Evolutionary conservation across 2,329 filamentous ascomycete species (phyloP).

Genomic region (Calycina herbarum): DNA sequence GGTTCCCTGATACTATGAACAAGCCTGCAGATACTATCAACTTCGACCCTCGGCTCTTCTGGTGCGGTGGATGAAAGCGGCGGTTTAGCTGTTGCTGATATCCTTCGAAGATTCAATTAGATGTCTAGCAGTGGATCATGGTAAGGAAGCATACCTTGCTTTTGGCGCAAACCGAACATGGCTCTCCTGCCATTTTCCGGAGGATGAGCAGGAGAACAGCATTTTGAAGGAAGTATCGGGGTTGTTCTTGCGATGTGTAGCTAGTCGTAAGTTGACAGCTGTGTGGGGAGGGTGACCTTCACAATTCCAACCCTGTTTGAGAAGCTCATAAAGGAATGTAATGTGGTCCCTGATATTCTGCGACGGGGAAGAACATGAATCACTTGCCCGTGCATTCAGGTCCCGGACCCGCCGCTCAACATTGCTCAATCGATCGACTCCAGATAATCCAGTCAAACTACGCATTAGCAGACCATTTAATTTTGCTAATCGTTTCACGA

Average conservation of each 20-base stretch:
- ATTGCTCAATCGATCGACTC: too few relatives aligned
- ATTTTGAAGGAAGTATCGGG: not conserved
- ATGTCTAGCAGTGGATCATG: too few relatives aligned
- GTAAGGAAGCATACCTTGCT: not conserved
- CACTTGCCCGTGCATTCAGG: too few relatives aligned
- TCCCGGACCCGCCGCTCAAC: too few relatives aligned
- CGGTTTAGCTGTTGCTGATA: too few relatives aligned
- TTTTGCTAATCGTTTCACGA: not conserved
- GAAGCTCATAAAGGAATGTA: not conserved
- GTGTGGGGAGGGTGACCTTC: not conserved
- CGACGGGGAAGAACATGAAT: not conserved
- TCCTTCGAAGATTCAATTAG: too few relatives aligned
- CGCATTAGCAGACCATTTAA: too few relatives aligned
- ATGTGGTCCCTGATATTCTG: not conserved
- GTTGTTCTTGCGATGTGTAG: not conserved
- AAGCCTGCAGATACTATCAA: too few relatives aligned
- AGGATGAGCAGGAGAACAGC: not conserved
- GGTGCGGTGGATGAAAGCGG: too few relatives aligned
- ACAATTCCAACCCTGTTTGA: slow-evolving; percentile 3
- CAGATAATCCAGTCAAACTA: too few relatives aligned
- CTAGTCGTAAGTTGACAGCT: not conserved
- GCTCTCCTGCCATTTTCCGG: slow-evolving; percentile 1
- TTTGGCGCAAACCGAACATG: not conserved
- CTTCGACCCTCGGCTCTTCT: too few relatives aligned
- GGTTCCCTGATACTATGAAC: too few relatives aligned